Evolutionary conservation across 2,329 filamentous ascomycete genomes (phyloP).

Genomic region (Dothideomycetes sp.): DNA sequence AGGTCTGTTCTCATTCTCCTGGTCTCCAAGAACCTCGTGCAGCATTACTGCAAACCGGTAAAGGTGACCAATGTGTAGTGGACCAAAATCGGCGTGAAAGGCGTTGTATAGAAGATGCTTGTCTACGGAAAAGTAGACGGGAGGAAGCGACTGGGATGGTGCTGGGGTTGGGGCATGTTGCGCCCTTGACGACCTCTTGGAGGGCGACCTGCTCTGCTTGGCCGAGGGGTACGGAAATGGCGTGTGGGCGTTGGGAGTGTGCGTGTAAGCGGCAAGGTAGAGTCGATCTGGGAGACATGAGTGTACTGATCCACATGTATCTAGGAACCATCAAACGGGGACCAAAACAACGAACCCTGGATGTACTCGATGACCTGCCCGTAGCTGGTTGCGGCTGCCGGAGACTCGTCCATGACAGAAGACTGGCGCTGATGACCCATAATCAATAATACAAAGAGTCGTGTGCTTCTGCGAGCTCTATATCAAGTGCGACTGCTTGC

Average conservation of each 20-base stretch:
- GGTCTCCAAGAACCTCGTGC: conserved; percentile 86
- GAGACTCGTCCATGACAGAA: conserved; percentile 17
- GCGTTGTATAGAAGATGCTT: conserved; percentile 86
- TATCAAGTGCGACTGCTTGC: not conserved
- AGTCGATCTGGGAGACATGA: conserved; percentile 58
- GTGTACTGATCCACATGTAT: conserved; percentile 17
- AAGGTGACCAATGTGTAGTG: conserved; percentile 90
- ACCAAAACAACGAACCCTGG: conserved; percentile 63
- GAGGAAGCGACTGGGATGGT: conserved; percentile 41
- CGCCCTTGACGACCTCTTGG: conserved; percentile 60
- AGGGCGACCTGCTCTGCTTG: conserved; percentile 51
- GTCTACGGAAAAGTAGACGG: conserved; percentile 93
- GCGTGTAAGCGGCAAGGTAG: conserved; percentile 85
- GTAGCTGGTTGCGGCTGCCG: conserved; percentile 42
- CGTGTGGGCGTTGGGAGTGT: conserved; percentile 68
- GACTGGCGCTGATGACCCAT: not conserved
- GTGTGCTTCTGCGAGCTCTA: not conserved
- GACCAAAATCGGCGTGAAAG: conserved; percentile 97
- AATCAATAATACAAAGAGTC: not conserved
- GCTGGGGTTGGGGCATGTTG: conserved; percentile 45
- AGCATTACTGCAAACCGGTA: conserved; percentile 95
- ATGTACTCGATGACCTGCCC: conserved; percentile 95
- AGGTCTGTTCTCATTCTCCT: conserved; percentile 77
- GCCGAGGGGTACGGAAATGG: conserved; percentile 67
- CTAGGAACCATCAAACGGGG: conserved; percentile 7